Evolutionary conservation across 2,329 filamentous ascomycete species (phyloP).

Genomic region (Microcyclospora pomicola): DNA sequence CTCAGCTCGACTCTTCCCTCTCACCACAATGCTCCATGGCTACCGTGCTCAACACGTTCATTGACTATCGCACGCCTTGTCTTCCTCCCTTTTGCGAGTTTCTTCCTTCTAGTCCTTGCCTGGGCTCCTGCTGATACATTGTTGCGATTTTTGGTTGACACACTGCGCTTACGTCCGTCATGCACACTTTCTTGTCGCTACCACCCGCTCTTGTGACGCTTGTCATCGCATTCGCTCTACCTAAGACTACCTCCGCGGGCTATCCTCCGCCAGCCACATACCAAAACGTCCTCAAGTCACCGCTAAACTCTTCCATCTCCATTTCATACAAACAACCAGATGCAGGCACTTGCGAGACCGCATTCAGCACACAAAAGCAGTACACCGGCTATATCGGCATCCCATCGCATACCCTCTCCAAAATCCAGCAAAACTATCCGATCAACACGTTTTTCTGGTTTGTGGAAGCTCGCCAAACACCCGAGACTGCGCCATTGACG

Average conservation of each 20-base stretch:
- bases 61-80: too few relatives aligned
- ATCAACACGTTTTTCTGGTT: conserved; percentile 56
- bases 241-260: conserved; percentile 20
- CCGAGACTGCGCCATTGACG: conserved; percentile 40
- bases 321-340: conserved; percentile 53
- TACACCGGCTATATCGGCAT: conserved; percentile 57
- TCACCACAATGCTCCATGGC: too few relatives aligned
- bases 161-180: too few relatives aligned
- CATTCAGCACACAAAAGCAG: conserved; percentile 51
- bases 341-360: conserved; percentile 49
- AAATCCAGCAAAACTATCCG: conserved; percentile 39
- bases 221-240: conserved; percentile 9
- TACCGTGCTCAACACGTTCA: too few relatives aligned
- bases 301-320: conserved; percentile 48
- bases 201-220: conserved; percentile 16
- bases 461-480: conserved; percentile 42
- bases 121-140: too few relatives aligned
- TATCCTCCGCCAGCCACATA: conserved; percentile 26
- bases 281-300: conserved; percentile 44
- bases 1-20: too few relatives aligned
- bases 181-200: conserved; percentile 1
- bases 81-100: too few relatives aligned
- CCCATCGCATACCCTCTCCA: conserved; percentile 31
- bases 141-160: too few relatives aligned
- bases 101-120: too few relatives aligned